Percentiles rank a stretch among this genome's conserved stretches.
These are phyloP conservation scores for Vaccinium macrocarpon DNA, from an alignment of 148 eudicot genomes.

Conservation along the genomic window DNA sequence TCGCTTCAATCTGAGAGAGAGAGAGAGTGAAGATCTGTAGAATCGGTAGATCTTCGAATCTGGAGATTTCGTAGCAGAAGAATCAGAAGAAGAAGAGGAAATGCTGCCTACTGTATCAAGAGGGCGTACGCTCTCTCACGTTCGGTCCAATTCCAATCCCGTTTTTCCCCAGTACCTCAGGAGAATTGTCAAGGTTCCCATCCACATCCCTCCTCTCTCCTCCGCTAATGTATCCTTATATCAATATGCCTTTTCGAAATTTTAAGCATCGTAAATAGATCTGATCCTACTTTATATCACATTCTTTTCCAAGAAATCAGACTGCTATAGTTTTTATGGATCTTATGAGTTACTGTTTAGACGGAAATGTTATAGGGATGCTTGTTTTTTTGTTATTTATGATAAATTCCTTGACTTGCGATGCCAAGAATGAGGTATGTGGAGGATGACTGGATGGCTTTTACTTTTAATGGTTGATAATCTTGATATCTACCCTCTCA, in stretches of 20 bases:
- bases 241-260: neutral
- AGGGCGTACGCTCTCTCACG: constrained; percentile 17
- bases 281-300: neutral
- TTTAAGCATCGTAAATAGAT: neutral
- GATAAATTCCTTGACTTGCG: neutral
- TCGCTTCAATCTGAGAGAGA: neutral
- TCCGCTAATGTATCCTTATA: neutral
- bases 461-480: neutral
- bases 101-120: constrained; percentile 25
- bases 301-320: neutral
- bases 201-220: neutral
- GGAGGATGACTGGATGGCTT: neutral
- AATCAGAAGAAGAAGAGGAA: constrained; percentile 5
- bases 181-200: constrained; percentile 26
- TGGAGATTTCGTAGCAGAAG: neutral
- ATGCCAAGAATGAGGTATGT: neutral
- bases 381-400: neutral
- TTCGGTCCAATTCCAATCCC: constrained; percentile 16
- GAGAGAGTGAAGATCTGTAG: constrained; percentile 9
- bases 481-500: no score
- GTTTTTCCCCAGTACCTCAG: constrained; percentile 26
- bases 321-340: neutral
- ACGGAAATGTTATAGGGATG: neutral
- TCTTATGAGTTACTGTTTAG: neutral
- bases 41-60: constrained; percentile 10